Evolutionary conservation across 1,139 yeast genomes (phyloP), one percentile per base, ranked within the genome.

Genomic region (Candida pseudoviswanathii): DNA sequence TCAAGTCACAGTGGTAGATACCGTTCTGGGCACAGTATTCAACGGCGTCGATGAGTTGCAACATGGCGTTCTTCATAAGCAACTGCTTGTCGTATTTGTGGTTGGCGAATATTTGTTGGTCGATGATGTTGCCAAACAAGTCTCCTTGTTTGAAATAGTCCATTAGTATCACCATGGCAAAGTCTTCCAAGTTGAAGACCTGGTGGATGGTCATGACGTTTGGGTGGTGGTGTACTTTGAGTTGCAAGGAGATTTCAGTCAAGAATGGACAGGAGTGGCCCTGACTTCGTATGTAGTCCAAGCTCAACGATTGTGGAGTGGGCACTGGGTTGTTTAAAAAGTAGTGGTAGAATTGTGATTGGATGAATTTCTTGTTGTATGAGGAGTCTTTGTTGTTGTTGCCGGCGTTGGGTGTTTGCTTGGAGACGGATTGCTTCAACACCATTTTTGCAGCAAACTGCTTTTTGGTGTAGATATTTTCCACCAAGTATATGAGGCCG

Each of bases 131-230:
- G 38, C 83, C 78, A 66, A 90, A 91, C 52, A 91, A 75, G 64
- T 91, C 97, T 33, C 95, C 94, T 55, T 84, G 87, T n/a, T 84
- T 82, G 62, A 75, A 86, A 64, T 86, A 87, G 61, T 91, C 97
- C 91, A 91, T 84, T 8, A 63, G 50, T 27, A 89, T 82, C 58
- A 88, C 86, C 22, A 88, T 70, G 43, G 79, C 77, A 34, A 83
- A 77, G 38, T 75, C 68, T 37, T 75, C 78, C n/a, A 81, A 68
- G 51, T 80, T 82, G 49, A 82, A 69, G n/a, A 90, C 89, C 56
- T 85, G 82, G 61, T 85, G 86, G 46, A 91, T 84, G n/a, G 89
- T 79, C 27, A 86, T 80, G 27, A 91, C 78, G 61, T 87, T 86
- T 22, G 90, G 89, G 63, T 91, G 97, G 22, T 77, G 67, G 60